Base-by-base conservation (phyloP, 176 grass and related monocot genomes). In the Alloteropsis semialata region DNA sequence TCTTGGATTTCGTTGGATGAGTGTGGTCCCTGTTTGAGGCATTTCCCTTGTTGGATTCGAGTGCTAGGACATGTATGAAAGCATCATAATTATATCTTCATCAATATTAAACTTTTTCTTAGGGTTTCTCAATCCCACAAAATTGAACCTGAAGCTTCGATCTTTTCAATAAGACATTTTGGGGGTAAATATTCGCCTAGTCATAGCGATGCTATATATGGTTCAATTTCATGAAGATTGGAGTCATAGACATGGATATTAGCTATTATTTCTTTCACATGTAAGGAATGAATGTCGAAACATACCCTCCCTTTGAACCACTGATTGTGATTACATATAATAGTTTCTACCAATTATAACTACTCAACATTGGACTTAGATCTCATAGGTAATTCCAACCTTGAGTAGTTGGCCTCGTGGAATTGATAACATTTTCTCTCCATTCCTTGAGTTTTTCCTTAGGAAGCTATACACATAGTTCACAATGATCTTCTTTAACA, bases 351-450 rank as follows among this genome's bases (percentile, higher is more conserved):
- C 8, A 51, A 38, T 9, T 1, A 8, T 66, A 18, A 11, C 1
- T 10, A 25, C 30, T 36, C 21, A 72, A 21, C 29, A 24, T 25
- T 16, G 43, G 10, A 34, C 33, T 60, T 74, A 96, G 22, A 96
- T 90, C 81, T 93, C 94, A 56, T 93, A 93, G 17, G 82, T 67
- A 62, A 96, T 89, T 18, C 94, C 88, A 56, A 96, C 83, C 84
- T 96, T 96, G 21, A 96, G 88, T 10, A 96, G 36, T 61, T 89
- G 49, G 29, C 82, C 65, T 1, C 85, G 85, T 3, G 94, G 94
- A 66, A 96, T 96, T 3, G 62, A 82, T 32, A 96, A 60, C 54
- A 79, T 76, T 69, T 93, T 87, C n/a, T 90, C 88, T 43, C 88
- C 85, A 41, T 89, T 85, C 41, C 94, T 78, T 29, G 87, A 87